Conservation (phyloP, 2,329 filamentous ascomycete genomes). For the Venturia aucupariae region DNA sequence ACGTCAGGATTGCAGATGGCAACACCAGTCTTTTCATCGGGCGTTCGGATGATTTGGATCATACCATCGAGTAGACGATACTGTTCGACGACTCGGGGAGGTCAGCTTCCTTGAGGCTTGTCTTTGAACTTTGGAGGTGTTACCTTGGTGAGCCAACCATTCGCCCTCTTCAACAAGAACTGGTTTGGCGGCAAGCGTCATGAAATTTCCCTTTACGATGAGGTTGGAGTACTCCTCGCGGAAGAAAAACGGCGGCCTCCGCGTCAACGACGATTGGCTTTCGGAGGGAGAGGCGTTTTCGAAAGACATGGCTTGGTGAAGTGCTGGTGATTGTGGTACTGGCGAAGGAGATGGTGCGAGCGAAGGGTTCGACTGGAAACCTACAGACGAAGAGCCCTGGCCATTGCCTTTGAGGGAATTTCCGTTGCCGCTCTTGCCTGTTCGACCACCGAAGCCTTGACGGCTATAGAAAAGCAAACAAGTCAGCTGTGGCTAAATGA, state of each 20-base stretch:
- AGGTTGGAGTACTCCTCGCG: constrained; percentile 68
- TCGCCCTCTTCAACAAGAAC: constrained; percentile 91
- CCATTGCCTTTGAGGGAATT: constrained; percentile 15
- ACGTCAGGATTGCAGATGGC: constrained; percentile 75
- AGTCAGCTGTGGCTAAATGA: constrained; percentile 22
- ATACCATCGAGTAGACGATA: constrained; percentile 84
- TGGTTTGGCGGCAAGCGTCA: constrained; percentile 86
- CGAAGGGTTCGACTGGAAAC: constrained; percentile 25
- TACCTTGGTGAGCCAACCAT: constrained; percentile 94
- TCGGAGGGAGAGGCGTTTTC: constrained; percentile 44
- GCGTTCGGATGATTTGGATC: constrained; percentile 78
- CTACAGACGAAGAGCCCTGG: constrained; percentile 22
- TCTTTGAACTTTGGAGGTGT: constrained; percentile 19
- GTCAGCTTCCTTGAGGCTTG: neutral
- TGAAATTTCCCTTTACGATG: constrained; percentile 95
- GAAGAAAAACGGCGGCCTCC: constrained; percentile 66
- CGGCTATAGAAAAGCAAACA: constrained; percentile 23
- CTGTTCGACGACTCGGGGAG: constrained; percentile 70
- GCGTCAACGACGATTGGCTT: constrained; percentile 39
- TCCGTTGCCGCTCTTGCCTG: constrained; percentile 27
- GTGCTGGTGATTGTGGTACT: constrained; percentile 44
- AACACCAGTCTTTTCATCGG: constrained; percentile 63
- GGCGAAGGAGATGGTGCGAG: constrained; percentile 22
- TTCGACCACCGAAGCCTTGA: constrained; percentile 35
- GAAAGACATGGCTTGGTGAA: constrained; percentile 59